These are phyloP conservation scores for Tetragonia tetragonoides DNA, from an alignment of 148 eudicot species.

Conservation along the genomic window DNA sequence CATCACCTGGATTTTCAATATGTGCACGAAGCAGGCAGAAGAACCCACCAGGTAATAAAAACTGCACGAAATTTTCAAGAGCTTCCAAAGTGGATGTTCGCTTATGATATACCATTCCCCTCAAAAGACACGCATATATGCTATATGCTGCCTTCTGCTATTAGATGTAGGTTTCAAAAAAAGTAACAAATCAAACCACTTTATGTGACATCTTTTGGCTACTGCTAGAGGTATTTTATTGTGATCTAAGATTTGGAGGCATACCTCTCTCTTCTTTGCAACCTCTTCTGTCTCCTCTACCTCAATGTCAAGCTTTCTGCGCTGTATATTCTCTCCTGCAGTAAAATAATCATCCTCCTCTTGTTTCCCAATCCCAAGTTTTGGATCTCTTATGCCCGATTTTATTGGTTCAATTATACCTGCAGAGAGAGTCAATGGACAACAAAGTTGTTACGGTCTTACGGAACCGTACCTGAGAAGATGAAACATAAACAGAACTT, in stretches of 20 bases:
- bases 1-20: conserved; percentile 96
- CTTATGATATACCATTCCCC: conserved; percentile 83
- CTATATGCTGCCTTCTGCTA: conserved; percentile 95
- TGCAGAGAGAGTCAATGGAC: conserved; percentile 20
- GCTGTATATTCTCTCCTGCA: conserved; percentile 89
- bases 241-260: conserved; percentile 20
- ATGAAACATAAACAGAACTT: background rate
- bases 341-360: conserved; percentile 93
- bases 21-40: conserved; percentile 99
- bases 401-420: conserved; percentile 90
- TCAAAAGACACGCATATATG: conserved; percentile 92
- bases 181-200: conserved; percentile 60
- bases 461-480: background rate
- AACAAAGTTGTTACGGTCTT: too few species aligned
- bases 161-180: conserved; percentile 70
- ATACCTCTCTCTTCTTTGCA: conserved; percentile 95
- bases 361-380: conserved; percentile 86
- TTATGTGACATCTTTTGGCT: conserved; percentile 27
- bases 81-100: conserved; percentile 87
- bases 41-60: conserved; percentile 99
- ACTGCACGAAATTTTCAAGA: conserved; percentile 98
- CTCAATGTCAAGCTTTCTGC: conserved; percentile 82
- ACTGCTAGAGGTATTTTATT: background rate
- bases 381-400: conserved; percentile 88
- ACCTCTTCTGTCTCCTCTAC: conserved; percentile 84